Evolutionary conservation across 805 yeast genomes (phyloP).

Genomic region (Ogataea salicorniae): DNA sequence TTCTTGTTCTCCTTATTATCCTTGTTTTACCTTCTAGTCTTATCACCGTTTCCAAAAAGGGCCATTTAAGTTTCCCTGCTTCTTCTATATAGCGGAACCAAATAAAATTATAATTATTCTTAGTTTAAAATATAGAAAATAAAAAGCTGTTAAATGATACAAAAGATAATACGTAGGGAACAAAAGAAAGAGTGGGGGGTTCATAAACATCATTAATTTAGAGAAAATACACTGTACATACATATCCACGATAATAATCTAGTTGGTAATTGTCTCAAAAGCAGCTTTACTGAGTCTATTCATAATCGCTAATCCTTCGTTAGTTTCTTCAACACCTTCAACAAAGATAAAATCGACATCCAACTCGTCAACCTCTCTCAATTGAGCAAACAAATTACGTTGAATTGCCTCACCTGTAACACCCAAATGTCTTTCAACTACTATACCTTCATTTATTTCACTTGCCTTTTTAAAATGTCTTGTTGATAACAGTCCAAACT

Average conservation of each 20-base stretch:
- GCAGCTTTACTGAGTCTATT: constrained; percentile 87
- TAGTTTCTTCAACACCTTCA: constrained; percentile 70
- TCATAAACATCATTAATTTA: neutral
- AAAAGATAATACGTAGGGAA: too few relatives aligned
- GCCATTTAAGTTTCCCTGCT: too few relatives aligned
- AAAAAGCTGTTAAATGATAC: too few relatives aligned
- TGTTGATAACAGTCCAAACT: constrained; percentile 50
- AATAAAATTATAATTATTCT: too few relatives aligned
- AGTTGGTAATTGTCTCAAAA: constrained; percentile 29
- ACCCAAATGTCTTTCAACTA: constrained; percentile 38
- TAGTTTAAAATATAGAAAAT: too few relatives aligned
- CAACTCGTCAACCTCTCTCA: constrained; percentile 71
- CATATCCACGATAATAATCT: neutral
- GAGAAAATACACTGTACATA: neutral
- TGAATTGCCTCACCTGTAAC: constrained; percentile 56
- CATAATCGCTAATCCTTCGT: constrained; percentile 93
- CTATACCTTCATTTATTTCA: constrained; percentile 13
- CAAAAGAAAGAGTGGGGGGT: too few relatives aligned
- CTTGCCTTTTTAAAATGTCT: constrained; percentile 27
- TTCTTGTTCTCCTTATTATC: too few relatives aligned
- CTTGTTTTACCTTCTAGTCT: too few relatives aligned
- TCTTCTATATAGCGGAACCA: too few relatives aligned
- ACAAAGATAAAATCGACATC: constrained; percentile 71
- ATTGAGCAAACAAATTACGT: constrained; percentile 61
- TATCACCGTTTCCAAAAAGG: too few relatives aligned